Percentiles rank a stretch among this genome's conserved stretches.
These are phyloP conservation scores for Neurospora sp. DNA, from an alignment of 495 filamentous ascomycete genomes.

Conservation along the genomic window DNA sequence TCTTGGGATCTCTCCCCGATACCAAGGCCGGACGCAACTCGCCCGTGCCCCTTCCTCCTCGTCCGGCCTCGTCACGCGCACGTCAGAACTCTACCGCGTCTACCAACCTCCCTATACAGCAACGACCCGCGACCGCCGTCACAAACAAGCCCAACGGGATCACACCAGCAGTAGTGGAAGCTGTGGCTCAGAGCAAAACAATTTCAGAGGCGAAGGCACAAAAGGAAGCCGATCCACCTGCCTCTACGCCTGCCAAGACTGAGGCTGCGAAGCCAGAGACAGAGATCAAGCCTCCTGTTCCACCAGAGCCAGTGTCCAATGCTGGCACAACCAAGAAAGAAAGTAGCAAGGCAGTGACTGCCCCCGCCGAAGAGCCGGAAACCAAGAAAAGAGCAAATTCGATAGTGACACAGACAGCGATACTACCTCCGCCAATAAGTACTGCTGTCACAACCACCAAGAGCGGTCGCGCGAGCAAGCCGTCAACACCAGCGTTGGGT, in stretches of 20 bases:
- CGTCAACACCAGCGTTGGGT: slow-evolving; percentile 45
- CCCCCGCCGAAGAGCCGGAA: slow-evolving; percentile 2
- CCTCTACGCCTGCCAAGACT: slow-evolving; percentile 6
- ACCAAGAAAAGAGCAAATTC: slow-evolving; percentile 14
- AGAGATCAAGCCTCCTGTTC: slow-evolving; percentile 9
- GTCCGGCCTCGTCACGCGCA: slow-evolving; percentile 55
- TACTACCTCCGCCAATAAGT: slow-evolving; percentile 21
- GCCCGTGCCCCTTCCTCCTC: slow-evolving; percentile 30
- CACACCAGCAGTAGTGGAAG: slow-evolving; percentile 18
- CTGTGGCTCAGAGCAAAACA: slow-evolving; percentile 18
- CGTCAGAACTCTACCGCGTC: slow-evolving; percentile 58
- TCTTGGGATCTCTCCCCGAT: slow-evolving; percentile 52
- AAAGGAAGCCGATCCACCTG: slow-evolving; percentile 18
- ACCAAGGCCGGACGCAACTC: slow-evolving; percentile 28
- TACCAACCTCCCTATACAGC: slow-evolving; percentile 39
- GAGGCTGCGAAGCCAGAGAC: slow-evolving; percentile 11
- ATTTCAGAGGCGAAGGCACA: slow-evolving; percentile 21
- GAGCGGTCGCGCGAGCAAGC: slow-evolving; percentile 53
- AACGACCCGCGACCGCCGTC: slow-evolving; percentile 50
- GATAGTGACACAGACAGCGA: slow-evolving; percentile 24
- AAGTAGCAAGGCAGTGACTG: slow-evolving; percentile 9
- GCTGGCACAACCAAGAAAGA: slow-evolving; percentile 21
- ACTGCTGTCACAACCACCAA: slow-evolving; percentile 40
- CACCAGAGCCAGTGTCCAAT: slow-evolving; percentile 12
- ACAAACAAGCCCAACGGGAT: slow-evolving; percentile 37